Conservation (phyloP, 2,329 filamentous ascomycete genomes). For the Geosmithia putterillii region DNA sequence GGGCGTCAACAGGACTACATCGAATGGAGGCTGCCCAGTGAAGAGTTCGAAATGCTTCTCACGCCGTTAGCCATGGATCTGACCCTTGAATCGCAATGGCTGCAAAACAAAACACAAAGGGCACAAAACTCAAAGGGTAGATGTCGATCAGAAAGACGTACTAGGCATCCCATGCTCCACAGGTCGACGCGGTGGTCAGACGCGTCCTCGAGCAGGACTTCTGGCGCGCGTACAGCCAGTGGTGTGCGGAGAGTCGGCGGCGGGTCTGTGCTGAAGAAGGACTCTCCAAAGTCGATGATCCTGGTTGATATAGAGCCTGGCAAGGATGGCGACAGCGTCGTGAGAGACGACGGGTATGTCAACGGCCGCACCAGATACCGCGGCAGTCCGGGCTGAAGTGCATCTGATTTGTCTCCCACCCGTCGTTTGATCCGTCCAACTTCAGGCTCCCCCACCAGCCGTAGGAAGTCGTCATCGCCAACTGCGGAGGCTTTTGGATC, state of each 20-base stretch:
- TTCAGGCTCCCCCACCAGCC: slow-evolving; percentile 4
- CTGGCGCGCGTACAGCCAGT: slow-evolving; percentile 7
- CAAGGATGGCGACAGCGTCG: not conserved
- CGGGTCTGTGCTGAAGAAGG: slow-evolving; percentile 4
- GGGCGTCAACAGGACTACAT: slow-evolving; percentile 6
- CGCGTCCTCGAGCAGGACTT: slow-evolving; percentile 8
- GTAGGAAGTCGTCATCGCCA: slow-evolving; percentile 4
- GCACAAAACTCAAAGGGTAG: too few relatives aligned
- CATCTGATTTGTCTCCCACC: not conserved
- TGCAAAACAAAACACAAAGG: too few relatives aligned
- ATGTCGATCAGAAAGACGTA: slow-evolving; percentile 1
- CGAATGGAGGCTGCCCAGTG: slow-evolving; percentile 11
- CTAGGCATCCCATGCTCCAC: slow-evolving; percentile 10
- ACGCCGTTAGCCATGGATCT: not conserved
- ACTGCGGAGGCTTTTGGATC: not conserved
- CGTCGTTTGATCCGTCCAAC: slow-evolving; percentile 4
- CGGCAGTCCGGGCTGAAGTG: slow-evolving; percentile 3
- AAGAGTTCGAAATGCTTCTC: slow-evolving; percentile 10
- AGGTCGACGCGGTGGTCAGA: slow-evolving; percentile 9
- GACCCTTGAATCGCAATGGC: too few relatives aligned
- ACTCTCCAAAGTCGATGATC: slow-evolving; percentile 11
- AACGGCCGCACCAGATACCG: slow-evolving; percentile 5
- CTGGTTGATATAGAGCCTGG: slow-evolving; percentile 6
- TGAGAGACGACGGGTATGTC: not conserved
- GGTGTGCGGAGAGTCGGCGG: slow-evolving; percentile 7